Base-by-base conservation (phyloP, 1,284 basidiomycete species). In the Cutaneotrichosporon daszewskae region DNA sequence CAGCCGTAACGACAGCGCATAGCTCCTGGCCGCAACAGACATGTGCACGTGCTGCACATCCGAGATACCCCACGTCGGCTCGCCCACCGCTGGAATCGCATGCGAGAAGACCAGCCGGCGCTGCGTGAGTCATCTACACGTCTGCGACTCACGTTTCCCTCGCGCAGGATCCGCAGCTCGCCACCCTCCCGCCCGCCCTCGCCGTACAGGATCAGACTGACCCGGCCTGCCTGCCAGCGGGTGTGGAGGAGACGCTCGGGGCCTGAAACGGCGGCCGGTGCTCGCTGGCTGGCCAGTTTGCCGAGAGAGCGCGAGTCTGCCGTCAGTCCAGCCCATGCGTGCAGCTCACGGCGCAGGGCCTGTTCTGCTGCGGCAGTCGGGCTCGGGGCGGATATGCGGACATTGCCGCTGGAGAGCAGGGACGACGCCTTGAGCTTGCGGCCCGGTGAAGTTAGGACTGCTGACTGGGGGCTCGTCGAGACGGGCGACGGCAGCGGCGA, bases 11-110 rank as follows among this genome's bases (percentile, higher is more conserved):
- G 41, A 48, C 10, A 51, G 24, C 8, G 32, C 28, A 26, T 47
- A 42, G 19, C 18, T 24, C 7, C 50, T 32, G 12, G 34, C 28
- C 4, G 41, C 18, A 2, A 55, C 35, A 6, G 50, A 52, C 5
- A 38, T 28, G 40, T 52, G 53, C 11, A 55, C 16, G 13, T 38
- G 41, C 39, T 55, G 53, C 12, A 55, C 32, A n/a, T 49, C 50
- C 24, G 43, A 25, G 12, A 46, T 39, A 13, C 36, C 14, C 44
- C 47, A 47, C 4, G 36, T 35, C 5, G 32, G 25, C 9, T 33
- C 39, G 6, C 29, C 37, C 10, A 43, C 14, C 1, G 37, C n/a
- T 1, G 44, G 37, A 12, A 51, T 35, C 23, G 33, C 20, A 12
- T 43, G 23, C 5, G 34, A 28, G 38, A 49, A 49, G 24, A 31